A percentile compares a stretch with the other conserved stretches of the same genome.
These are phyloP conservation scores for Myxozyma melibiosi DNA, from an alignment of 805 yeast species.

Conservation along the genomic window DNA sequence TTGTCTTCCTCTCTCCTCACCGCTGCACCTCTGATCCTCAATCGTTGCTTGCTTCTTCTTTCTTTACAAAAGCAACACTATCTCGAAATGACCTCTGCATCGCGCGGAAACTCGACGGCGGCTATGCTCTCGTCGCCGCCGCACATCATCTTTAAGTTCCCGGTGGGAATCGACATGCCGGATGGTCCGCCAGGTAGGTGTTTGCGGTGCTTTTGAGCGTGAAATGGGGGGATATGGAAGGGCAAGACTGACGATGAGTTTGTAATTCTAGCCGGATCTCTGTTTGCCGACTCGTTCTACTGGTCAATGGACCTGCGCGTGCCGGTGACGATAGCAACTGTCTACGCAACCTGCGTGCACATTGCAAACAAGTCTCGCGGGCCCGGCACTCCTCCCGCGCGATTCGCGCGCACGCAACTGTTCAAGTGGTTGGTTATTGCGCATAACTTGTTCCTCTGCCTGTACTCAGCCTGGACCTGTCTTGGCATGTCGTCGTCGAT, in stretches of 20 bases:
- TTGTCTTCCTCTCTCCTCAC: not conserved
- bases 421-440: conserved; percentile 60
- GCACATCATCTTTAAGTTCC: conserved; percentile 21
- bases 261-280: conserved; percentile 16
- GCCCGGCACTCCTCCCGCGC: conserved; percentile 54
- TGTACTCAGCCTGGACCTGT: conserved; percentile 72
- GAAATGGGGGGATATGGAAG: too few relatives aligned
- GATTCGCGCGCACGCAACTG: conserved; percentile 47
- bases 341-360: conserved; percentile 63
- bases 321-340: conserved; percentile 59
- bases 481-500: conserved; percentile 63
- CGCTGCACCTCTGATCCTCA: not conserved
- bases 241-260: not conserved
- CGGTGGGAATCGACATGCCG: conserved; percentile 32
- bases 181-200: conserved; percentile 31
- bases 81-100: not conserved
- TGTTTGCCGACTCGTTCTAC: conserved; percentile 24
- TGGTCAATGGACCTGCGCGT: conserved; percentile 51
- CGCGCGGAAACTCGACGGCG: conserved; percentile 24
- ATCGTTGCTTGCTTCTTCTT: not conserved
- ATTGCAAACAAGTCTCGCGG: conserved; percentile 51
- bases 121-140: conserved; percentile 26
- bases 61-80: not conserved
- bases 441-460: conserved; percentile 64
- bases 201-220: not conserved